A percentile compares a stretch with the other conserved stretches of the same genome.
Conservation (phyloP, 768 basidiomycete species). For the Floccularia luteovirens region DNA sequence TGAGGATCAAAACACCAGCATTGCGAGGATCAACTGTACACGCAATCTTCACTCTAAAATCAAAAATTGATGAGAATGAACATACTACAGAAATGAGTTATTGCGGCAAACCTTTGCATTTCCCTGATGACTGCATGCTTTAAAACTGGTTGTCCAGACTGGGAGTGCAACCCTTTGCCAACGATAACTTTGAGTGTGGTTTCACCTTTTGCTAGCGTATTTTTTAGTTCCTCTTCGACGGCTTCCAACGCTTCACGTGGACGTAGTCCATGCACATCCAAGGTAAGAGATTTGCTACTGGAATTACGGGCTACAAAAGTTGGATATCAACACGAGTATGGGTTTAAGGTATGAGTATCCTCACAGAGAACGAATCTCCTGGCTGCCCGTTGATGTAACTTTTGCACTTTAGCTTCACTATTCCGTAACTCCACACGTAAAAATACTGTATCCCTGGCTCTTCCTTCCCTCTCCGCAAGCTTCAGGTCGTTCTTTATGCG, state of each 20-base stretch:
- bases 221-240: conserved; percentile 34
- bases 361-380: conserved; percentile 36
- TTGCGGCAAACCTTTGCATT: conserved; percentile 54
- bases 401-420: conserved; percentile 22
- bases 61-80: conserved; percentile 2
- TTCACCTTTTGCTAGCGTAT: conserved; percentile 24
- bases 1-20: conserved; percentile 65
- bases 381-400: conserved; percentile 37
- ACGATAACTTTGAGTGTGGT: conserved; percentile 35
- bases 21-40: conserved; percentile 72
- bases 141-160: conserved; percentile 62
- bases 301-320: conserved; percentile 29
- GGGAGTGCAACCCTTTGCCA: conserved; percentile 82
- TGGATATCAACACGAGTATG: conserved; percentile 2
- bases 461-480: conserved; percentile 19
- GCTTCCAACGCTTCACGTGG: conserved; percentile 35
- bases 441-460: conserved; percentile 29
- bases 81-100: not conserved
- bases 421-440: conserved; percentile 28
- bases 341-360: conserved; percentile 8
- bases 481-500: conserved; percentile 19
- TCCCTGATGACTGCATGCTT: conserved; percentile 74
- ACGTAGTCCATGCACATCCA: conserved; percentile 45
- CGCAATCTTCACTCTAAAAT: conserved; percentile 51
- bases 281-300: conserved; percentile 19